A percentile compares a stretch with the other conserved stretches of the same genome.
Evolutionary conservation across 2,329 filamentous ascomycete species (phyloP).

Genomic region (Tympanopsis confertula): DNA sequence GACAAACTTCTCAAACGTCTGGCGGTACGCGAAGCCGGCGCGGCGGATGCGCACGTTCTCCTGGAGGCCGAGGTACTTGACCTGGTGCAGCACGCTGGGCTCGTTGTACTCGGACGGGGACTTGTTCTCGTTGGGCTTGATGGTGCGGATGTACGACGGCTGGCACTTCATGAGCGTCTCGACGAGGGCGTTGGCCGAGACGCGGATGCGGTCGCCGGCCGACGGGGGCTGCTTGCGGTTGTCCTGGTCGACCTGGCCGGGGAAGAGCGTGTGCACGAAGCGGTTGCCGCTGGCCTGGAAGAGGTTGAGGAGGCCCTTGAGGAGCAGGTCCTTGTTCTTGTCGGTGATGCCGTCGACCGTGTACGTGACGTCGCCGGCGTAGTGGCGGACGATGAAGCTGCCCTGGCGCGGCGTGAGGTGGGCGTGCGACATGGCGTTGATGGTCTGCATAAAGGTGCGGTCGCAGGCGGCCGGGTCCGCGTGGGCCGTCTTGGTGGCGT

Average conservation of each 20-base stretch:
- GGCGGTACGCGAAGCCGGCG: slow-evolving; percentile 91
- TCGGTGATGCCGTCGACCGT: slow-evolving; percentile 94
- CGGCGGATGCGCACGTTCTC: slow-evolving; percentile 96
- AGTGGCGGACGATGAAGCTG: slow-evolving; percentile 97
- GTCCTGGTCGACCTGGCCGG: slow-evolving; percentile 85
- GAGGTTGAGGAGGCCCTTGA: slow-evolving; percentile 85
- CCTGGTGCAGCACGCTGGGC: slow-evolving; percentile 88
- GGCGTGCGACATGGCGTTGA: slow-evolving; percentile 82
- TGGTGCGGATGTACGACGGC: slow-evolving; percentile 95
- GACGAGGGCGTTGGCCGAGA: slow-evolving; percentile 87
- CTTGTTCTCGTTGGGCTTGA: slow-evolving; percentile 99
- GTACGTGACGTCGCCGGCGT: slow-evolving; percentile 92
- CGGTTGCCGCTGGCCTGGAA: slow-evolving; percentile 72
- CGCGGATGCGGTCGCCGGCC: slow-evolving; percentile 89
- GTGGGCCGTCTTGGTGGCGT: slow-evolving; percentile 95
- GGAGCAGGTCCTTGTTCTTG: slow-evolving; percentile 95
- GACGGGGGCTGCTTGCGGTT: slow-evolving; percentile 89
- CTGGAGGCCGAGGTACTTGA: slow-evolving; percentile 96
- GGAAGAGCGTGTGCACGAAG: slow-evolving; percentile 84
- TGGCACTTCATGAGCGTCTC: slow-evolving; percentile 94
- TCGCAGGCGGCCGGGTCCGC: slow-evolving; percentile 90
- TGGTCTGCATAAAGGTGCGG: slow-evolving; percentile 84
- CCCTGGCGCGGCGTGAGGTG: slow-evolving; percentile 88
- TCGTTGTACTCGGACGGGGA: slow-evolving; percentile 85
- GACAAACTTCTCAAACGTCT: slow-evolving; percentile 95